A percentile compares a stretch with the other conserved stretches of the same genome.
Conservation (phyloP, 768 basidiomycete species). For the Pulveroboletus sp. region DNA sequence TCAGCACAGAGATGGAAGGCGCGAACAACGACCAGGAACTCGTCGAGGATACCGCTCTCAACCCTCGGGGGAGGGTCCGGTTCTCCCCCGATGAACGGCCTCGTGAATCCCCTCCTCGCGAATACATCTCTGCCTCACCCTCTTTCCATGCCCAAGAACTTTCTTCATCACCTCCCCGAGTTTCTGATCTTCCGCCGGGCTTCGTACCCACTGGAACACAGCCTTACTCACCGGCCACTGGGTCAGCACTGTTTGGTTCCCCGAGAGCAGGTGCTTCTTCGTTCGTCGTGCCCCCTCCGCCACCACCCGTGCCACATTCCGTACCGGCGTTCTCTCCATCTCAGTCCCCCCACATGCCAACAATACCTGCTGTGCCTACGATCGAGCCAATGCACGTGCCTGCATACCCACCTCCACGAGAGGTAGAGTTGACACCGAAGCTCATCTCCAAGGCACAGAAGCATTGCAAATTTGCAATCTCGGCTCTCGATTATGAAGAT, state of each 20-base stretch:
- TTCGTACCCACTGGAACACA: constrained; percentile 27
- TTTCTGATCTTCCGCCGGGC: constrained; percentile 26
- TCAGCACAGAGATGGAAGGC: constrained; percentile 45
- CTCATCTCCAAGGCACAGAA: constrained; percentile 80
- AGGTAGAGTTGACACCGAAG: constrained; percentile 55
- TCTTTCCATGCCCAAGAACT: constrained; percentile 5
- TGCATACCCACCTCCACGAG: constrained; percentile 20
- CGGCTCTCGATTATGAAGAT: constrained; percentile 96
- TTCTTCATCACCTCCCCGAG: constrained; percentile 15
- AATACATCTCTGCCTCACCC: constrained; percentile 9
- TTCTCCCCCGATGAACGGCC: constrained; percentile 19
- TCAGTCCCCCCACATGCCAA: constrained; percentile 22
- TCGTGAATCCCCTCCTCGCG: constrained; percentile 13
- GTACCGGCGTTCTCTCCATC: constrained; percentile 10
- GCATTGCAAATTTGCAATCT: constrained; percentile 90
- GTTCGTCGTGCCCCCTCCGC: constrained; percentile 20
- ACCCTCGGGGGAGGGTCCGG: constrained; percentile 10
- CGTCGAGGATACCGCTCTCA: constrained; percentile 17
- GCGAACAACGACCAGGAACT: constrained; percentile 26
- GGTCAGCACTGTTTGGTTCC: constrained; percentile 6
- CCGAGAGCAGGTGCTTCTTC: constrained; percentile 1
- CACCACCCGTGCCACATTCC: constrained; percentile 9
- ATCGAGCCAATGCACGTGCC: constrained; percentile 11
- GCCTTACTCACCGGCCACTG: constrained; percentile 12
- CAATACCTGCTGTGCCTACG: constrained; percentile 2